phyloP scores from a whole-genome alignment of 2,329 filamentous ascomycete genomes.

The Alternaria ethzedia region DNA sequence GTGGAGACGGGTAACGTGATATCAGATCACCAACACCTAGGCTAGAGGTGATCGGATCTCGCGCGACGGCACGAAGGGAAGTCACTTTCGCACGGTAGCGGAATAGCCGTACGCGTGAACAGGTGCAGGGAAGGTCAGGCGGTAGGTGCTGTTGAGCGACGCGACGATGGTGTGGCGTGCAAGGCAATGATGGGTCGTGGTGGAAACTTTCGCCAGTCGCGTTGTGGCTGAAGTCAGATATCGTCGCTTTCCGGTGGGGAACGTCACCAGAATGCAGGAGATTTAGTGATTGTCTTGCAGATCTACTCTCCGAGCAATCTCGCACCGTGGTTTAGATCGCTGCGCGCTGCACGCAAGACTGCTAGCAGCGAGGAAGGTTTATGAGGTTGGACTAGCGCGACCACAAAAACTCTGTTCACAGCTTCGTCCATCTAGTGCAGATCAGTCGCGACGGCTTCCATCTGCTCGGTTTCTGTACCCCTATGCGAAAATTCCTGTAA shows the following conservation, averaged over 20 bases:
- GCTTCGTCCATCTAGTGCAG: background rate
- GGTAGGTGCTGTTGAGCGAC: background rate
- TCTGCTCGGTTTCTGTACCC: background rate
- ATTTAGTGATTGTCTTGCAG: background rate
- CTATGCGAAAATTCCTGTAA: background rate
- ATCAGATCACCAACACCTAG: background rate
- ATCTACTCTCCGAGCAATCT: constrained; percentile 3
- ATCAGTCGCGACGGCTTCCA: background rate
- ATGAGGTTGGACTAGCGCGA: background rate
- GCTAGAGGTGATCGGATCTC: constrained; percentile 4
- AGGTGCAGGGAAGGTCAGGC: constrained; percentile 1
- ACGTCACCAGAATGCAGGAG: constrained; percentile 4
- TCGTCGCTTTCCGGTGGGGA: background rate
- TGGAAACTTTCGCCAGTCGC: constrained; percentile 1
- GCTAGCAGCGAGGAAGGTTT: background rate
- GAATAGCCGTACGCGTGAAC: constrained; percentile 1
- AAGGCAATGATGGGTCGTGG: constrained; percentile 5
- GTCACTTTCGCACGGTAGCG: background rate
- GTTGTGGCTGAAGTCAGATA: constrained; percentile 7
- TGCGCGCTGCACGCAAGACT: constrained; percentile 3
- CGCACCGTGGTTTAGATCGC: constrained; percentile 1
- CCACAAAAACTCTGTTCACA: background rate
- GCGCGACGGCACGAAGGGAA: constrained; percentile 1
- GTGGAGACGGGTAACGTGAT: constrained; percentile 14
- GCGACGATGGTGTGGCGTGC: background rate